Evolutionary conservation across 1,139 yeast genomes (phyloP).

Genomic region (Petasospora fabianii): DNA sequence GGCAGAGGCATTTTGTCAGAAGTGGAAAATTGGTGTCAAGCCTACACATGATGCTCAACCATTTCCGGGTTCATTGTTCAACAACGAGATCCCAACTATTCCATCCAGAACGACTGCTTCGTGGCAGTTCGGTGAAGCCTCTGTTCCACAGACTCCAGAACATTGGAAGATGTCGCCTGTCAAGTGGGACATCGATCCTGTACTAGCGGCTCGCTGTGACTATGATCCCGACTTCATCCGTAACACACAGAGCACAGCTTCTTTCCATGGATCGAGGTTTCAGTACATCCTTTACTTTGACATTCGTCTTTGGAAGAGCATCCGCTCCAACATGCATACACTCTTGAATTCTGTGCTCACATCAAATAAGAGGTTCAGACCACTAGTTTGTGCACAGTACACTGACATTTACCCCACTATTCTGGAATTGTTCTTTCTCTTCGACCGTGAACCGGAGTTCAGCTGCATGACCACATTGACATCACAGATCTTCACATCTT

Average conservation of each 20-base stretch:
- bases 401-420: conserved; percentile 78
- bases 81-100: conserved; percentile 22
- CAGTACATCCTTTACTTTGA: conserved; percentile 74
- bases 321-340: conserved; percentile 61
- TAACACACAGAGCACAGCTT: conserved; percentile 9
- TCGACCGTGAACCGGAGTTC: conserved; percentile 80
- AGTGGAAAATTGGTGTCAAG: conserved; percentile 52
- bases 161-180: conserved; percentile 34
- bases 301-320: conserved; percentile 66
- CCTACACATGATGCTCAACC: not conserved
- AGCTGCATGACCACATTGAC: conserved; percentile 73
- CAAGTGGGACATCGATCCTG: conserved; percentile 41
- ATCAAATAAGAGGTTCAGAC: conserved; percentile 57
- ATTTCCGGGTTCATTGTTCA: conserved; percentile 15
- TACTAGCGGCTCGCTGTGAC: conserved; percentile 43
- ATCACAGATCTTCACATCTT: conserved; percentile 85
- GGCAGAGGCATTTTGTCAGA: conserved; percentile 47
- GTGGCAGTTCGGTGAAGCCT: not conserved
- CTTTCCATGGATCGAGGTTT: conserved; percentile 59
- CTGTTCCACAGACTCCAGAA: conserved; percentile 8
- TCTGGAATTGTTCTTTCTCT: conserved; percentile 66
- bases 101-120: conserved; percentile 18
- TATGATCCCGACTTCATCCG: conserved; percentile 32
- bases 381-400: conserved; percentile 68
- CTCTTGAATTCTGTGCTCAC: conserved; percentile 68